Conservation (phyloP, 2,329 filamentous ascomycete genomes). For the Penicillium sp. region DNA sequence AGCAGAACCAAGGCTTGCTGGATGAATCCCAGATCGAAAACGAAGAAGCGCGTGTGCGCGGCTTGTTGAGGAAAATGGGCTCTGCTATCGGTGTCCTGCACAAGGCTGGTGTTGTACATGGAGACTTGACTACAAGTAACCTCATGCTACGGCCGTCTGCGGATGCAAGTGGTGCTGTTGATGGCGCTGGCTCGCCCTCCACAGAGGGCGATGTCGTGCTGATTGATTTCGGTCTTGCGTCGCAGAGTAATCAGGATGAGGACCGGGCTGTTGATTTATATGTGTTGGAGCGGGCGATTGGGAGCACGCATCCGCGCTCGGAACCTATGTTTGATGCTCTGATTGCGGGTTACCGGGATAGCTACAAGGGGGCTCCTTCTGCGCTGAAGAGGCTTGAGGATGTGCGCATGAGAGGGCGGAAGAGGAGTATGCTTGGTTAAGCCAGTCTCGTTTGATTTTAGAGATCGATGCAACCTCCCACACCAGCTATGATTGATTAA, state of each 20-base stretch:
- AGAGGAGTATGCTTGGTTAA: constrained; percentile 94
- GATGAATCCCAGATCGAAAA: constrained; percentile 34
- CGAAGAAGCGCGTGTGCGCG: constrained; percentile 55
- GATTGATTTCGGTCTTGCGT: constrained; percentile 92
- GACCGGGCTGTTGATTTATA: constrained; percentile 95
- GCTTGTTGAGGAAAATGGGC: constrained; percentile 70
- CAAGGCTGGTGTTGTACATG: constrained; percentile 82
- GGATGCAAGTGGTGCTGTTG: constrained; percentile 14
- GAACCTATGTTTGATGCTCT: constrained; percentile 74
- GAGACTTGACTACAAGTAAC: constrained; percentile 96
- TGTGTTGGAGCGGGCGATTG: constrained; percentile 90
- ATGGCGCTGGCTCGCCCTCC: constrained; percentile 22
- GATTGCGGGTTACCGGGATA: constrained; percentile 69
- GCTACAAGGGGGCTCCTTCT: constrained; percentile 70
- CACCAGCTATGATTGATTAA: constrained; percentile 13
- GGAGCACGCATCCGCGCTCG: constrained; percentile 86
- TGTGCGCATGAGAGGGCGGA: constrained; percentile 88
- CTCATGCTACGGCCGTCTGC: constrained; percentile 69
- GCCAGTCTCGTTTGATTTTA: constrained; percentile 11
- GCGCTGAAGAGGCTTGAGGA: constrained; percentile 85
- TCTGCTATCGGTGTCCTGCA: constrained; percentile 73
- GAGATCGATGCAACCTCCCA: constrained; percentile 6
- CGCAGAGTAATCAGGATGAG: constrained; percentile 78
- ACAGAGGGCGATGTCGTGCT: constrained; percentile 75
- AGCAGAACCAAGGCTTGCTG: constrained; percentile 32